Percentiles rank a stretch among this genome's conserved stretches.
Conservation (phyloP, 441 rosid genomes). For the California macrophylla region DNA sequence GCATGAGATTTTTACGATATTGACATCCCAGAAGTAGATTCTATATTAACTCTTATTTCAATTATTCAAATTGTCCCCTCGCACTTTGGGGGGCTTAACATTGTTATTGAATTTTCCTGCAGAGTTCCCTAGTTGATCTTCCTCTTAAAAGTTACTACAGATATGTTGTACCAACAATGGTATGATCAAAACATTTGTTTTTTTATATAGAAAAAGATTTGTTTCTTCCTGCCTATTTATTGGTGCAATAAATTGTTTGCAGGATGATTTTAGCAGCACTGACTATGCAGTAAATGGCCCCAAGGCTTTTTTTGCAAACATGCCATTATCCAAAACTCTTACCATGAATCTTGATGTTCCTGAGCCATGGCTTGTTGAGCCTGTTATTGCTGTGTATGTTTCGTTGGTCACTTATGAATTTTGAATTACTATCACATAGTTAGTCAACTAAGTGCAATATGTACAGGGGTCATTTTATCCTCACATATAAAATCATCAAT, state of each 20-base stretch:
- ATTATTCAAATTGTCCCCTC: neutral
- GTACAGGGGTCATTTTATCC: neutral
- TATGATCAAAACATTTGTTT: slow-evolving; percentile 23
- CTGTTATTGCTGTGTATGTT: slow-evolving; percentile 89
- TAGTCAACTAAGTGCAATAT: neutral
- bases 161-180: slow-evolving; percentile 85
- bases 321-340: slow-evolving; percentile 96
- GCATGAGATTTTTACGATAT: neutral
- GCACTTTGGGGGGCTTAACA: neutral
- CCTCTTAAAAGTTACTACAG: slow-evolving; percentile 97
- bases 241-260: slow-evolving; percentile 29
- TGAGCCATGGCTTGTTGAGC: slow-evolving; percentile 99
- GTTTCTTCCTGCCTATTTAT: slow-evolving; percentile 23
- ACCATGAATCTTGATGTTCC: slow-evolving; percentile 99
- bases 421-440: neutral
- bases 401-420: slow-evolving; percentile 9
- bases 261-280: slow-evolving; percentile 89
- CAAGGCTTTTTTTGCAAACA: slow-evolving; percentile 87
- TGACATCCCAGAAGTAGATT: neutral
- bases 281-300: slow-evolving; percentile 74
- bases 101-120: slow-evolving; percentile 26
- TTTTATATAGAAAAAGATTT: slow-evolving; percentile 17
- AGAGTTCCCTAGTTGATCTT: slow-evolving; percentile 98
- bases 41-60: neutral
- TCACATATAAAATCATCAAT: neutral